phyloP scores from a whole-genome alignment of 2,329 filamentous ascomycete genomes.

The Diaporthe destruens region DNA sequence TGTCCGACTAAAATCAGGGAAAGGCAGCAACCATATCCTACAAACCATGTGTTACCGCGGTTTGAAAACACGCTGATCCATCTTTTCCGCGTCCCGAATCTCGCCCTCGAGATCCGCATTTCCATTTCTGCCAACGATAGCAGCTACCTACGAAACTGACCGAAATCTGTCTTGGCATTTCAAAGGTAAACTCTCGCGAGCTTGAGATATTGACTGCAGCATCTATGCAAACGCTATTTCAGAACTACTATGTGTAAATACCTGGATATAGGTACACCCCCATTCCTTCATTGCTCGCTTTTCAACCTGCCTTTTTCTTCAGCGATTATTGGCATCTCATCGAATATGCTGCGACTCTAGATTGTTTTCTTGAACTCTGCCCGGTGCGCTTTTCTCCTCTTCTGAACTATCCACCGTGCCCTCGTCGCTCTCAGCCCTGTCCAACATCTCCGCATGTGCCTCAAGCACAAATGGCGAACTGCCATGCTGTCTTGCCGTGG shows the following conservation, averaged over 20 bases:
- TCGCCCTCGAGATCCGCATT: not conserved
- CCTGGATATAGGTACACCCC: too few relatives aligned
- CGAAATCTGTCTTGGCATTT: too few relatives aligned
- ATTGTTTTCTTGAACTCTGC: not conserved
- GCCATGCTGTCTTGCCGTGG: constrained; percentile 46
- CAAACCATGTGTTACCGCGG: not conserved
- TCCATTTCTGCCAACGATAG: not conserved
- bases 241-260: too few relatives aligned
- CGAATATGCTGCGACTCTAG: not conserved
- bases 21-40: not conserved
- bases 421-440: not conserved
- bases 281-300: too few relatives aligned
- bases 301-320: not conserved
- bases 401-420: constrained; percentile 2
- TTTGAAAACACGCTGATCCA: not conserved
- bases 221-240: too few relatives aligned
- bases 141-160: too few relatives aligned
- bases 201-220: too few relatives aligned
- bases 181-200: too few relatives aligned
- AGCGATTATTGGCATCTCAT: not conserved
- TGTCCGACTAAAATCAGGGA: not conserved
- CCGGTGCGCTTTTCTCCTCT: constrained; percentile 21
- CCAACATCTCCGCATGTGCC: constrained; percentile 42
- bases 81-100: not conserved
- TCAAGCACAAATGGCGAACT: constrained; percentile 47